phyloP scores from a whole-genome alignment of 768 basidiomycete species.

The Boletus pseudopeckii region DNA sequence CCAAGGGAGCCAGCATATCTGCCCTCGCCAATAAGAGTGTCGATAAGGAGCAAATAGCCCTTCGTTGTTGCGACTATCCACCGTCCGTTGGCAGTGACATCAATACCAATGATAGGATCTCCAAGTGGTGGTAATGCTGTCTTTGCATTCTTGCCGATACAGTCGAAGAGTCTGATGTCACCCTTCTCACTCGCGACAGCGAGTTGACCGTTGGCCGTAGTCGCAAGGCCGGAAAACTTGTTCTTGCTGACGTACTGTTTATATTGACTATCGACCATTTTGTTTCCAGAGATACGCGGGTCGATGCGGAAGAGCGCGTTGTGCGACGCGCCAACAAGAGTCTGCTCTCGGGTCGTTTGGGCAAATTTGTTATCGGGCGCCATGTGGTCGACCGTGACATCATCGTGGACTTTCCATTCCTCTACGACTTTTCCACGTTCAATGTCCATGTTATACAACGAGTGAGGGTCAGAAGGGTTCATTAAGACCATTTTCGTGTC shows the following conservation, averaged over 20 bases:
- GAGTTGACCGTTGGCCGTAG: slow-evolving; percentile 81
- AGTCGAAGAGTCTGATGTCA: slow-evolving; percentile 91
- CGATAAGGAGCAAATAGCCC: slow-evolving; percentile 90
- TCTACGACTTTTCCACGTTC: slow-evolving; percentile 95
- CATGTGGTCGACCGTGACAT: slow-evolving; percentile 82
- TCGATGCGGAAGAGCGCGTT: slow-evolving; percentile 98
- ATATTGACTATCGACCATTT: slow-evolving; percentile 91
- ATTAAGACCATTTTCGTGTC: slow-evolving; percentile 93
- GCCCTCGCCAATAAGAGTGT: slow-evolving; percentile 91
- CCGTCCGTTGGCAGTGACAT: slow-evolving; percentile 90
- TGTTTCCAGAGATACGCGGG: slow-evolving; percentile 87
- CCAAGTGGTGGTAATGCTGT: slow-evolving; percentile 94
- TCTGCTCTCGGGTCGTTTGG: slow-evolving; percentile 88
- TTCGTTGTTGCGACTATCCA: slow-evolving; percentile 96
- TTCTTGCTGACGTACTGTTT: slow-evolving; percentile 97
- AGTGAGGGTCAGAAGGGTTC: slow-evolving; percentile 76
- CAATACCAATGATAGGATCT: slow-evolving; percentile 92
- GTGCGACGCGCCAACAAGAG: slow-evolving; percentile 88
- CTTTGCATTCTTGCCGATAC: slow-evolving; percentile 98
- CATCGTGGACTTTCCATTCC: slow-evolving; percentile 97
- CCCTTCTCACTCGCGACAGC: slow-evolving; percentile 97
- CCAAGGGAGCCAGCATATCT: slow-evolving; percentile 78
- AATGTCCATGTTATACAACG: slow-evolving; percentile 88
- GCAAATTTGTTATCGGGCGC: slow-evolving; percentile 94
- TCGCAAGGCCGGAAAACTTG: slow-evolving; percentile 89